Percentiles rank a stretch among this genome's conserved stretches.
Conservation (phyloP, 306 rosid species). For the Astragalus glycyphyllos region DNA sequence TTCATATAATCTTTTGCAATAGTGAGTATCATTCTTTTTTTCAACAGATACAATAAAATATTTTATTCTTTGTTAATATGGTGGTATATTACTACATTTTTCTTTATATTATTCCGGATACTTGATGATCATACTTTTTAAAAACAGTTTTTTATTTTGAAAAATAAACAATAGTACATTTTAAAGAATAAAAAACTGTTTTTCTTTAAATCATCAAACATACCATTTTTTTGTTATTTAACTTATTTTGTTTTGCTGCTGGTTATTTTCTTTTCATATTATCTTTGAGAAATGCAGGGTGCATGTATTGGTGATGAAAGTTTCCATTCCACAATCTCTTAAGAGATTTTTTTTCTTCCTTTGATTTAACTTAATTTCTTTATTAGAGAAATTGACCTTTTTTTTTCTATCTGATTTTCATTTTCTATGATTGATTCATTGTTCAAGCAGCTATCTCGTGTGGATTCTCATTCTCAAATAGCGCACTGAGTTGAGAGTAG, state of each 20-base stretch:
- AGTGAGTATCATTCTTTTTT: neutral
- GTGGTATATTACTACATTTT: too few species aligned
- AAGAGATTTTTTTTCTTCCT: neutral
- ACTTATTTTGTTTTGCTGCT: too few species aligned
- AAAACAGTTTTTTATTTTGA: too few species aligned
- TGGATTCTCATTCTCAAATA: neutral
- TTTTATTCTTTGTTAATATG: too few species aligned
- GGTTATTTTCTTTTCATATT: neutral
- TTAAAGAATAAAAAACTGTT: too few species aligned
- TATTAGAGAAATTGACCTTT: neutral
- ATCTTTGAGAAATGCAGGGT: slow-evolving; percentile 12
- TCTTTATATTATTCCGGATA: too few species aligned
- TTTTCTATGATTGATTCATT: neutral
- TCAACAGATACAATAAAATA: too few species aligned
- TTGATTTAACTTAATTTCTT: neutral
- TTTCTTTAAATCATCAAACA: too few species aligned
- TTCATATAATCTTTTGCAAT: neutral
- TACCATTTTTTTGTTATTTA: too few species aligned
- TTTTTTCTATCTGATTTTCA: neutral
- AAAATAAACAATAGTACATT: too few species aligned
- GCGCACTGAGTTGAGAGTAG: neutral
- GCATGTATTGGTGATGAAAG: slow-evolving; percentile 33
- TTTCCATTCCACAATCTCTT: neutral
- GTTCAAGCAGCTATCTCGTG: too few species aligned
- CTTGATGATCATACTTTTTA: too few species aligned